A percentile compares a stretch with the other conserved stretches of the same genome.
These are phyloP conservation scores for Tinospora cordifolia DNA, from an alignment of 164 flowering plant species.

Conservation along the genomic window DNA sequence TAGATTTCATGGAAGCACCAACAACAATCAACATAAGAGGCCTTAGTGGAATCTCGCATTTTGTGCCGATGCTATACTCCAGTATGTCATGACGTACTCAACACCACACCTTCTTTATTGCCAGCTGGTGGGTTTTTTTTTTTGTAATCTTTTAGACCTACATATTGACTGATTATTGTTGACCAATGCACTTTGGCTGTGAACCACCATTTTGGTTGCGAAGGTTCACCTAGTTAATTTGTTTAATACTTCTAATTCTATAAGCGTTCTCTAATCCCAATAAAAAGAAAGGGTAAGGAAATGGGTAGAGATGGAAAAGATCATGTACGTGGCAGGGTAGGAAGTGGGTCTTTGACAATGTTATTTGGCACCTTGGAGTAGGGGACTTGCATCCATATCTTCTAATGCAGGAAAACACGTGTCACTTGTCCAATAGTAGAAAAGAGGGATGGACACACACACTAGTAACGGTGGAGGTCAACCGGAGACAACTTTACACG, in stretches of 20 bases:
- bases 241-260: too few relatives aligned
- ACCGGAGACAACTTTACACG: background rate
- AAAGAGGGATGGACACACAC: background rate
- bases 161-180: background rate
- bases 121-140: background rate
- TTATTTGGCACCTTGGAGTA: background rate
- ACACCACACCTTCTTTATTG: background rate
- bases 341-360: background rate
- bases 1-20: background rate
- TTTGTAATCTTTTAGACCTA: background rate
- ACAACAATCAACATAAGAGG: slow-evolving; percentile 5
- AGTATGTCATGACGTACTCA: background rate
- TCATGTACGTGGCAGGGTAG: background rate
- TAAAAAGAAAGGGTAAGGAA: too few relatives aligned
- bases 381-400: background rate
- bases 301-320: too few relatives aligned
- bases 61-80: slow-evolving; percentile 2
- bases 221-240: too few relatives aligned
- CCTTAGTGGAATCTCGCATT: background rate
- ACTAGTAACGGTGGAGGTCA: background rate
- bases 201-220: background rate
- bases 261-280: too few relatives aligned
- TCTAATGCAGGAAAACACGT: background rate
- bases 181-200: background rate
- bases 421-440: background rate